phyloP scores from a whole-genome alignment of 164 flowering plant species.

The Houttuynia cordata region DNA sequence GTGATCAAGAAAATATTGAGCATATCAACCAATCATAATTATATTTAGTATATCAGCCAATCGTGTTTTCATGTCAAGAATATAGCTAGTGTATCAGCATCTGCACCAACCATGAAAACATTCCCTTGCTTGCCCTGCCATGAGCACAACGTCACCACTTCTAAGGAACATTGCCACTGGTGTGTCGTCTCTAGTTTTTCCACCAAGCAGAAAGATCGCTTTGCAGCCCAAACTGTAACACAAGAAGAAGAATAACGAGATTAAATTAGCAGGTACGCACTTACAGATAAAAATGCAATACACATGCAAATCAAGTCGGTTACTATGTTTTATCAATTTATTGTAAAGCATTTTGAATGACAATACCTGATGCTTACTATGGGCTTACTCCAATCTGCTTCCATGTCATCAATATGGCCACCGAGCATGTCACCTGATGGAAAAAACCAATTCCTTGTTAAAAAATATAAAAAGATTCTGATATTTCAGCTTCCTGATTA shows the following conservation, averaged over 20 bases:
- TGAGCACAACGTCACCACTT: constrained; percentile 88
- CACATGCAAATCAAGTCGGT: not conserved
- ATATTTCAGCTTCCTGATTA: too few relatives aligned
- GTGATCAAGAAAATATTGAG: too few relatives aligned
- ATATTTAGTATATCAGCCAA: too few relatives aligned
- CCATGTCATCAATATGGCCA: constrained; percentile 99
- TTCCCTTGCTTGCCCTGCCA: constrained; percentile 97
- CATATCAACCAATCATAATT: too few relatives aligned
- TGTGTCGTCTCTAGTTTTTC: constrained; percentile 62
- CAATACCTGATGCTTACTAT: constrained; percentile 95
- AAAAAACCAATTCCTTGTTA: not conserved
- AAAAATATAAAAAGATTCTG: too few relatives aligned
- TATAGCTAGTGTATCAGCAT: not conserved
- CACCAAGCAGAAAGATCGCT: constrained; percentile 91
- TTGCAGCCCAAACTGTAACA: constrained; percentile 94
- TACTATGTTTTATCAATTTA: not conserved
- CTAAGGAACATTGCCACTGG: constrained; percentile 88
- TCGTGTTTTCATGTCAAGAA: too few relatives aligned
- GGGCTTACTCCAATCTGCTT: constrained; percentile 96
- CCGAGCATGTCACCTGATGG: constrained; percentile 84
- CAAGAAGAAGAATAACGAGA: not conserved
- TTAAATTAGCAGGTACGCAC: not conserved
- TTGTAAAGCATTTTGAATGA: not conserved
- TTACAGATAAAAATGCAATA: not conserved
- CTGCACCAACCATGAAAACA: constrained; percentile 79